Conservation (phyloP, 1,284 basidiomycete species). For the Schizopora paradoxa region DNA sequence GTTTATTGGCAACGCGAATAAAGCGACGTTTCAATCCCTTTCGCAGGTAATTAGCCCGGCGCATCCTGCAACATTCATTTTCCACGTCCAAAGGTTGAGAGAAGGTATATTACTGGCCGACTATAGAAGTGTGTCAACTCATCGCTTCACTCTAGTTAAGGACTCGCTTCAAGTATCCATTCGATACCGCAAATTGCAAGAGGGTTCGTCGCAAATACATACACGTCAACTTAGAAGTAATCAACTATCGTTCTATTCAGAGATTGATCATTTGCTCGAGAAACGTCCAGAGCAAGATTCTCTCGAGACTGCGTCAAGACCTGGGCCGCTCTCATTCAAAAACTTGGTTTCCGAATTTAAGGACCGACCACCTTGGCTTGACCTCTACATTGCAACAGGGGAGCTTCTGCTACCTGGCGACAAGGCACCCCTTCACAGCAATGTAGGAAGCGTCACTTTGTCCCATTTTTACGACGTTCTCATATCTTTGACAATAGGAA, state of each 20-base stretch:
- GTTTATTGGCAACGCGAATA: background rate
- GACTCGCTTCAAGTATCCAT: constrained; percentile 60
- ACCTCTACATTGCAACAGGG: too few relatives aligned
- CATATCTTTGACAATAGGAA: too few relatives aligned
- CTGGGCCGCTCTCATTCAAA: too few relatives aligned
- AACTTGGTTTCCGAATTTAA: too few relatives aligned
- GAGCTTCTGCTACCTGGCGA: too few relatives aligned
- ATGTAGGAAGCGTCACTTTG: too few relatives aligned
- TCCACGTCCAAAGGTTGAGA: constrained; percentile 52
- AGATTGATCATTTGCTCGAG: too few relatives aligned
- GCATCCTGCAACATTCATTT: constrained; percentile 68
- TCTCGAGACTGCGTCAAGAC: too few relatives aligned
- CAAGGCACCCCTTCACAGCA: too few relatives aligned
- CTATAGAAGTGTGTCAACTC: background rate
- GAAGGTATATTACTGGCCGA: constrained; percentile 42
- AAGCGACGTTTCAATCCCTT: background rate
- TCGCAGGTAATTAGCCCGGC: constrained; percentile 61
- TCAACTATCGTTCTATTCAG: constrained; percentile 12
- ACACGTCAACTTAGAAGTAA: constrained; percentile 4
- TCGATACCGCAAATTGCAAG: constrained; percentile 65
- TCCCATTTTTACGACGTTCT: too few relatives aligned
- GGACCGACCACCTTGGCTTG: too few relatives aligned
- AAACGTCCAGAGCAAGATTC: too few relatives aligned
- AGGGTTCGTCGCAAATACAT: constrained; percentile 52
- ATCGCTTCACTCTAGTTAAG: constrained; percentile 37